Conservation (phyloP, 140 eudicot species). For the Bidens hawaiensis region DNA sequence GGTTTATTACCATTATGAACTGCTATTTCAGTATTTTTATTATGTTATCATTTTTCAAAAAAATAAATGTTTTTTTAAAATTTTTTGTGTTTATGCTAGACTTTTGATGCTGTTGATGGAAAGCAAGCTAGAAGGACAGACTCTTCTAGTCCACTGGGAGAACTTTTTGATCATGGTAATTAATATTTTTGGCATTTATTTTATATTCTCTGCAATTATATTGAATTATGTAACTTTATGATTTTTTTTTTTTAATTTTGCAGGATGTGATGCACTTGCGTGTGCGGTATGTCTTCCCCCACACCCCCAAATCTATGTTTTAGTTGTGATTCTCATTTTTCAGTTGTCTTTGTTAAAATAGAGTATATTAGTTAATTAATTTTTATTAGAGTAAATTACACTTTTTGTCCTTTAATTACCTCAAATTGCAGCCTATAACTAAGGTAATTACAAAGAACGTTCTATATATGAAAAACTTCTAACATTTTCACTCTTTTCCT, state of each 20-base stretch:
- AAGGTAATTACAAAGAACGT: too few species aligned
- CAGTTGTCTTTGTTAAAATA: too few species aligned
- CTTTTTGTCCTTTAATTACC: neutral
- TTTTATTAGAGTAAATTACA: neutral
- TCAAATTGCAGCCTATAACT: too few species aligned
- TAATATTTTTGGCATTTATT: neutral
- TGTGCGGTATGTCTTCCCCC: constrained; percentile 69
- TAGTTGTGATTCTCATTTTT: neutral
- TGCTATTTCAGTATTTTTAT: neutral
- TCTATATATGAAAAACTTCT: too few species aligned
- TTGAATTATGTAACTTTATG: constrained; percentile 9
- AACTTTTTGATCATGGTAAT: constrained; percentile 94
- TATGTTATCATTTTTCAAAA: too few species aligned
- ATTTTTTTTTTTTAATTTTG: constrained; percentile 10
- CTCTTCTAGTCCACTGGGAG: constrained; percentile 98
- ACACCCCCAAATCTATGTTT: neutral
- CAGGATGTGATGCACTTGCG: constrained; percentile 98
- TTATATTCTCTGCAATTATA: neutral
- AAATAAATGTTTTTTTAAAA: neutral
- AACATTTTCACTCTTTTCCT: too few species aligned
- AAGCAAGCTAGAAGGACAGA: constrained; percentile 98
- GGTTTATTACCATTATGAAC: constrained; percentile 36
- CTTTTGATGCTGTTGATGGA: constrained; percentile 99
- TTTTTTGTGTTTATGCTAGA: constrained; percentile 36
- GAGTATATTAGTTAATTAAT: too few species aligned